Evolutionary conservation across 2,329 filamentous ascomycete genomes (phyloP).

Genomic region (Calonectria leucothoes): DNA sequence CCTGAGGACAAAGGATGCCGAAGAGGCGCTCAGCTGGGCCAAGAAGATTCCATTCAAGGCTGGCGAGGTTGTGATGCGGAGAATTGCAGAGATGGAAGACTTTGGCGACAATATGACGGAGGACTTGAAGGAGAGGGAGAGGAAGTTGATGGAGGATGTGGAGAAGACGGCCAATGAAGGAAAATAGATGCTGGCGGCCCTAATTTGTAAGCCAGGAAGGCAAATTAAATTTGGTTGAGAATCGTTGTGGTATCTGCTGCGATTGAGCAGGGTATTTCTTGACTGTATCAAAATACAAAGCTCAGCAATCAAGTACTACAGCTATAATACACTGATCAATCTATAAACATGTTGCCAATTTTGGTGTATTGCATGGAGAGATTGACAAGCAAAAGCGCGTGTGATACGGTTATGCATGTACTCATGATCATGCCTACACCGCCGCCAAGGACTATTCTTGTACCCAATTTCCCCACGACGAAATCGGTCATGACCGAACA

Average conservation of each 20-base stretch:
- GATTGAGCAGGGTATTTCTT: background rate
- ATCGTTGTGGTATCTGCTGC: background rate
- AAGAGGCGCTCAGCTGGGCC: constrained; percentile 47
- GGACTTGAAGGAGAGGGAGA: constrained; percentile 29
- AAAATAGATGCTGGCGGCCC: background rate
- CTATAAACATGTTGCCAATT: background rate
- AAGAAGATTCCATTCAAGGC: constrained; percentile 41
- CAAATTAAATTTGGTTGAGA: background rate
- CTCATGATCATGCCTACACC: background rate
- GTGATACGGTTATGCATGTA: background rate
- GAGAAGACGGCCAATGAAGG: background rate
- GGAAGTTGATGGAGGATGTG: constrained; percentile 8
- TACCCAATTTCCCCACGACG: background rate
- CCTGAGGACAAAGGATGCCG: constrained; percentile 39
- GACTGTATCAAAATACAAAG: background rate
- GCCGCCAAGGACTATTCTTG: background rate
- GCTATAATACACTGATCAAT: no score
- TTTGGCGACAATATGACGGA: constrained; percentile 29
- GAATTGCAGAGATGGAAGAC: constrained; percentile 37
- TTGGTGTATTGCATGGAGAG: no score
- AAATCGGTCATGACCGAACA: background rate
- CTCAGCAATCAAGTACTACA: background rate
- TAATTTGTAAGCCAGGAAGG: background rate
- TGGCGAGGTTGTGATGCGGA: constrained; percentile 41
- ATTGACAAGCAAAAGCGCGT: background rate